These are phyloP conservation scores for Phoma herbarum DNA, from an alignment of 2,329 filamentous ascomycete species.

Conservation along the genomic window DNA sequence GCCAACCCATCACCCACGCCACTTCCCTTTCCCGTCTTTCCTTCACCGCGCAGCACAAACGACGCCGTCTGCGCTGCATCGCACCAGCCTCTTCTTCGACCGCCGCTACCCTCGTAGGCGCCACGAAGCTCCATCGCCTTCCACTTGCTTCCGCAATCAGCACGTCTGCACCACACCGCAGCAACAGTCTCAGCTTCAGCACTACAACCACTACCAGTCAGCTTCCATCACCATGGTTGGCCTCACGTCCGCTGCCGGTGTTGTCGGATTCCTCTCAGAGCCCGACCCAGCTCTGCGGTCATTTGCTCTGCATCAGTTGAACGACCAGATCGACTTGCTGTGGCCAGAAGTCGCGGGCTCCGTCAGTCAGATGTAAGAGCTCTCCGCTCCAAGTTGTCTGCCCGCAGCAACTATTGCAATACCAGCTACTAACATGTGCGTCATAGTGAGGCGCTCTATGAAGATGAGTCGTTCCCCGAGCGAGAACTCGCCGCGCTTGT, in stretches of 20 bases:
- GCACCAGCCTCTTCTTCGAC: constrained; percentile 23
- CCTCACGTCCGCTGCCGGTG: constrained; percentile 90
- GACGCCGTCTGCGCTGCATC: constrained; percentile 24
- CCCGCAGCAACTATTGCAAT: constrained; percentile 1
- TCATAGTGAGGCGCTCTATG: constrained; percentile 90
- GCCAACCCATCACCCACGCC: constrained; percentile 43
- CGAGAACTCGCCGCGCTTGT: constrained; percentile 93
- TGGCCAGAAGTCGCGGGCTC: constrained; percentile 97
- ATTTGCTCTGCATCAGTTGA: constrained; percentile 93
- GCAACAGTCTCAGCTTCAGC: constrained; percentile 24
- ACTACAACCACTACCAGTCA: constrained; percentile 22
- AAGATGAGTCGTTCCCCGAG: constrained; percentile 94
- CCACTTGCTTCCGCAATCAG: constrained; percentile 45
- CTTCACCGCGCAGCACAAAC: constrained; percentile 35
- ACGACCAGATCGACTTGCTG: constrained; percentile 94
- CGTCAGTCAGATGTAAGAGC: constrained; percentile 87
- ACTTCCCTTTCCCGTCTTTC: constrained; percentile 42
- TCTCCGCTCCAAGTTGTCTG: constrained; percentile 2
- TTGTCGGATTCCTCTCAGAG: constrained; percentile 94
- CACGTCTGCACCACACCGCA: constrained; percentile 34
- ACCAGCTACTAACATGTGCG: constrained; percentile 39
- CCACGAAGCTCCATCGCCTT: constrained; percentile 50
- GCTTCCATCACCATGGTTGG: constrained; percentile 74
- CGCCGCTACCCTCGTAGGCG: constrained; percentile 39
- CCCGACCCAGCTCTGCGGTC: constrained; percentile 93